Evolutionary conservation across 306 rosid genomes (phyloP), one percentile per base, ranked within the genome.

Genomic region (Gynostemma pentaphyllum): DNA sequence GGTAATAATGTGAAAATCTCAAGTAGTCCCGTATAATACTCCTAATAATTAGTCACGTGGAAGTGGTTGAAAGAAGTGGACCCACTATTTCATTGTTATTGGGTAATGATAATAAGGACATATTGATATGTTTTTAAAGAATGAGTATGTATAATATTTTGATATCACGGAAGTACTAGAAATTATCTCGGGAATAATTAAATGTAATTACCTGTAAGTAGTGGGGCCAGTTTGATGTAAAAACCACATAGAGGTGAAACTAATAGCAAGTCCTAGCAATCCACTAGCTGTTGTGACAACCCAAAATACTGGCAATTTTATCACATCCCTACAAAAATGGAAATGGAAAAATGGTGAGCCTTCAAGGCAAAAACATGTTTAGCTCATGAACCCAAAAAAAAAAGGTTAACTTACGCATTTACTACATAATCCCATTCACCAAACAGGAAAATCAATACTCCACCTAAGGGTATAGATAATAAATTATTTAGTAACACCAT

Each of bases 191-290:
- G 16, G 16, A 14, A 2, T 30, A 29, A 16, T 44, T 0, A 29
- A 64, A 64, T 44, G 16, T 13, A 32, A 8, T 32, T 80, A 91
- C 98, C 92, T 82, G 49, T 88, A 91, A 15, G 92, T 88, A 63
- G 98, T 91, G 41, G 98, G 95, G 53, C 95, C 80, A 63, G 96
- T 88, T 77, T 88, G 98, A 69, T 72, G 89, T 44, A 85, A 76
- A 79, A 91, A 91, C 98, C 98, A 88, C 86, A 85, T 83, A 36
- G 98, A 91, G 48, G 95, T 83, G 70, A 91, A 88, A 84, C 96
- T 91, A 53, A 88, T 91, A 61, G 96, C 86, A 57, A 83, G 96
- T 65, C 95, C 96, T 60, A 91, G 82, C 4, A 87, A 24, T 69
- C 96, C 97, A 68, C 97, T 91, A 39, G 89, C 80, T 1, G 97